These are phyloP conservation scores for Stropharia rugosoannulata DNA, from an alignment of 768 basidiomycete genomes.

Conservation along the genomic window DNA sequence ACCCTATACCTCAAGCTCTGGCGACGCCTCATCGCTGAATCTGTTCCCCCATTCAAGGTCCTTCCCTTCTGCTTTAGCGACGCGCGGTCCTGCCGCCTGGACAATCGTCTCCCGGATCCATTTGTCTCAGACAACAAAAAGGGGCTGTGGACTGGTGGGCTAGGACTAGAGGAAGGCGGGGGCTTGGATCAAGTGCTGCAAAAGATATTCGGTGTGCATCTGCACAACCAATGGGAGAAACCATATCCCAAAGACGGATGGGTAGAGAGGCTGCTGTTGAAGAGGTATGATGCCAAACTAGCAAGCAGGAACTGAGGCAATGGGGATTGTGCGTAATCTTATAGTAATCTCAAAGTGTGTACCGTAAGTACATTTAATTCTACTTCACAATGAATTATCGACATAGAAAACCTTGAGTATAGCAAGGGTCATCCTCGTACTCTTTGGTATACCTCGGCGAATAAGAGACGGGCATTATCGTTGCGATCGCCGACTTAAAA, in stretches of 20 bases:
- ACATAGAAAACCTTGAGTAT: too few species aligned
- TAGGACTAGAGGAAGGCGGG: slow-evolving; percentile 60
- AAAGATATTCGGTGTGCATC: slow-evolving; percentile 84
- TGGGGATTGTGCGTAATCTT: not conserved
- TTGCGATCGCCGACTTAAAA: too few species aligned
- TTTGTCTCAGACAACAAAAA: slow-evolving; percentile 57
- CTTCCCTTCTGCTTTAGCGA: slow-evolving; percentile 97
- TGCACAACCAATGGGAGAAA: slow-evolving; percentile 98
- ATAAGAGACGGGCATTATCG: too few species aligned
- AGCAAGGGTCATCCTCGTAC: too few species aligned
- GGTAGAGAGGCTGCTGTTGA: slow-evolving; percentile 79
- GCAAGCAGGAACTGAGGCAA: slow-evolving; percentile 11
- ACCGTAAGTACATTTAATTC: too few species aligned
- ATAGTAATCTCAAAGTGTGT: too few species aligned
- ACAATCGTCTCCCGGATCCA: slow-evolving; percentile 92
- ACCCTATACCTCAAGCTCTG: slow-evolving; percentile 90
- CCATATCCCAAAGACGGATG: slow-evolving; percentile 80
- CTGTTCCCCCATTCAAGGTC: slow-evolving; percentile 83
- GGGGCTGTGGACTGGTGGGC: slow-evolving; percentile 68
- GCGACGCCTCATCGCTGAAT: slow-evolving; percentile 73
- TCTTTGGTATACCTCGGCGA: too few species aligned
- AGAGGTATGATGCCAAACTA: slow-evolving; percentile 51
- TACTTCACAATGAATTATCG: too few species aligned
- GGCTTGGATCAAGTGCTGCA: slow-evolving; percentile 59
- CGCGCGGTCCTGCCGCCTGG: slow-evolving; percentile 85